Base-by-base conservation (phyloP, 2,329 filamentous ascomycete genomes). In the Aspergillus spinulosporus region DNA sequence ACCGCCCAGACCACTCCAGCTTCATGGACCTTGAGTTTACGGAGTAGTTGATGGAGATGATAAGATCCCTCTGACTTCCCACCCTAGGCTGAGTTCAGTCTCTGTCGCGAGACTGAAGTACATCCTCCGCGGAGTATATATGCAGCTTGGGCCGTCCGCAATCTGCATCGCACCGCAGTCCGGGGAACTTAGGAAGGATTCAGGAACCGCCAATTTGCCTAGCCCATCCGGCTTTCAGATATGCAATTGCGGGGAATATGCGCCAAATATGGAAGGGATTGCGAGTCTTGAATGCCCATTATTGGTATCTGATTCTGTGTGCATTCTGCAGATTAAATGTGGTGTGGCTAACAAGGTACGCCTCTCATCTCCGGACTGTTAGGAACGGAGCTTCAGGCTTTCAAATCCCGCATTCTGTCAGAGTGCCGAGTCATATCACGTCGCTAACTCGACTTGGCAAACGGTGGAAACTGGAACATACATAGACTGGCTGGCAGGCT, bases 31-130 rank as follows among this genome's bases (percentile, higher is more conserved):
- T 12, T 37, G 9, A 15, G 4, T 11, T 11, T 26, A 11, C 37
- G 21, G 21, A 21, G 21, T 21, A 21, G 21, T 21, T 21, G 21
- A 21, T 21, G 21, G 21, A 21, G 21, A 21, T 21, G 21, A 21
- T 21, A n/a, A 21, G 21, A 21, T 21, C 21, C 21, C 21, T 21
- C 21, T 34, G 6, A 11, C 29, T 42, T 42, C 9, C 45, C 15
- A n/a, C 36, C 52, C 21, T 54, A 54, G 52, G 46, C 52, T 49
- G 39, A 49, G 52, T 44, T 54, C 46, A 46, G 52, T 11, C 29
- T 54, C 31, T 36, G 29, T 54, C 52, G 52, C 44, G 52, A 54
- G 36, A 36, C 34, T 34, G 36, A 26, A 26, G 32, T 6, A 46
- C 50, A 15, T 14, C 4, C 34, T 12, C 12, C 14, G 21, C 21